These are phyloP conservation scores for Xerocomellus chrysenteron DNA, from an alignment of 768 basidiomycete genomes.

Conservation along the genomic window DNA sequence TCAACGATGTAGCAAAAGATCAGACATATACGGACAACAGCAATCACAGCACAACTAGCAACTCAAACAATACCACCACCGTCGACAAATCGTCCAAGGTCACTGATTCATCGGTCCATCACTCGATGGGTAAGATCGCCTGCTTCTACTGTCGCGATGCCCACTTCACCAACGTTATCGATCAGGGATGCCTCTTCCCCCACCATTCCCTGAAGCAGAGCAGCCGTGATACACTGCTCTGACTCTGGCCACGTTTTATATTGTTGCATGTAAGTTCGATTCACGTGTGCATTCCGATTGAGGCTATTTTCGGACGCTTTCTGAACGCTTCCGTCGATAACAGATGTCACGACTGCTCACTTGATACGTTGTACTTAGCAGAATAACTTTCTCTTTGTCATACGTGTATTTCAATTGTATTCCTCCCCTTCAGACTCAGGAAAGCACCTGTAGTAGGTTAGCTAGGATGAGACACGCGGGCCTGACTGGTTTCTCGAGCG, in stretches of 20 bases:
- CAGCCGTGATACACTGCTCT: background rate
- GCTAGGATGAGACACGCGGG: too few species aligned
- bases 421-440: background rate
- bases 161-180: background rate
- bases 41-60: conserved; percentile 10
- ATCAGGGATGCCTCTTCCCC: background rate
- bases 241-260: too few species aligned
- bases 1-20: conserved; percentile 23
- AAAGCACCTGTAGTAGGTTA: background rate
- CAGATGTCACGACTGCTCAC: background rate
- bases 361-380: background rate
- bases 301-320: background rate
- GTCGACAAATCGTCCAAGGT: conserved; percentile 13
- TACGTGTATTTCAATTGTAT: background rate
- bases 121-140: conserved; percentile 20
- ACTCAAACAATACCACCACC: conserved; percentile 21
- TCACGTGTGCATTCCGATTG: background rate
- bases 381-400: background rate
- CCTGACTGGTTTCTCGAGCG: too few species aligned
- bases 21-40: conserved; percentile 21
- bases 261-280: background rate
- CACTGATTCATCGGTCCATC: conserved; percentile 25
- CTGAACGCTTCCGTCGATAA: background rate
- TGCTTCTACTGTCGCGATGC: background rate
- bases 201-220: background rate